Evolutionary conservation across 2,329 filamentous ascomycete species (phyloP).

Genomic region (Zasmidium angulare): DNA sequence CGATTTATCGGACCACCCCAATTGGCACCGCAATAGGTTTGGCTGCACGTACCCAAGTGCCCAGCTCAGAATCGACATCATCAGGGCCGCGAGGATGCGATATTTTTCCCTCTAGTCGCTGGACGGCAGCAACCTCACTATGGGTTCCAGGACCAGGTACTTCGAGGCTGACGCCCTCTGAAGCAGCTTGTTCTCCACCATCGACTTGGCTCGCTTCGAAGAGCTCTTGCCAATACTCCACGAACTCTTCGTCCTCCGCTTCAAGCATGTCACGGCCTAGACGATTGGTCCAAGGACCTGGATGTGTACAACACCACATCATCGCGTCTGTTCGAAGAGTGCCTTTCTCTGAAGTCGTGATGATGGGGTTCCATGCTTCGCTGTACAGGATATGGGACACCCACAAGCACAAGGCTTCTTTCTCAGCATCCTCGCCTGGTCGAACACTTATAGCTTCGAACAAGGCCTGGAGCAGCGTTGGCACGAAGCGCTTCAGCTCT

Average conservation of each 20-base stretch:
- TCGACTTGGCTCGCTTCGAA: slow-evolving; percentile 34
- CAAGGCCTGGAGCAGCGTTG: slow-evolving; percentile 41
- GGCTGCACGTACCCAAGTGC: slow-evolving; percentile 17
- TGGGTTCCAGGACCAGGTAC: too few species aligned
- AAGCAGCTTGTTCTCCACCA: not conserved
- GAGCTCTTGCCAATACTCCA: slow-evolving; percentile 33
- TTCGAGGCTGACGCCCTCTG: not conserved
- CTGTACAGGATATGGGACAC: slow-evolving; percentile 46
- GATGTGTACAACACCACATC: slow-evolving; percentile 38
- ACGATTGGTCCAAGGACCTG: slow-evolving; percentile 39
- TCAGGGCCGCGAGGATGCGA: not conserved
- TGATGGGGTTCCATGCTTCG: slow-evolving; percentile 24
- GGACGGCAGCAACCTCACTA: too few species aligned
- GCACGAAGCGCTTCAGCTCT: slow-evolving; percentile 37
- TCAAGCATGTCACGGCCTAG: slow-evolving; percentile 37
- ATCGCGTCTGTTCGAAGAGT: slow-evolving; percentile 19
- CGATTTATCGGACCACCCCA: slow-evolving; percentile 19
- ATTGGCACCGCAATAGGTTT: slow-evolving; percentile 17
- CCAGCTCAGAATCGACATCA: slow-evolving; percentile 4
- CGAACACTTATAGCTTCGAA: slow-evolving; percentile 35
- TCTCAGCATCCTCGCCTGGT: slow-evolving; percentile 26
- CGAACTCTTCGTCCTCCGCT: slow-evolving; percentile 22
- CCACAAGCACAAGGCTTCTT: slow-evolving; percentile 52
- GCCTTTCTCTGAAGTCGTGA: slow-evolving; percentile 6
- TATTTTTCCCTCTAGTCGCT: too few species aligned